A percentile compares a stretch with the other conserved stretches of the same genome.
These are phyloP conservation scores for Sextonia rubra DNA, from an alignment of 164 flowering plant genomes.

Conservation along the genomic window DNA sequence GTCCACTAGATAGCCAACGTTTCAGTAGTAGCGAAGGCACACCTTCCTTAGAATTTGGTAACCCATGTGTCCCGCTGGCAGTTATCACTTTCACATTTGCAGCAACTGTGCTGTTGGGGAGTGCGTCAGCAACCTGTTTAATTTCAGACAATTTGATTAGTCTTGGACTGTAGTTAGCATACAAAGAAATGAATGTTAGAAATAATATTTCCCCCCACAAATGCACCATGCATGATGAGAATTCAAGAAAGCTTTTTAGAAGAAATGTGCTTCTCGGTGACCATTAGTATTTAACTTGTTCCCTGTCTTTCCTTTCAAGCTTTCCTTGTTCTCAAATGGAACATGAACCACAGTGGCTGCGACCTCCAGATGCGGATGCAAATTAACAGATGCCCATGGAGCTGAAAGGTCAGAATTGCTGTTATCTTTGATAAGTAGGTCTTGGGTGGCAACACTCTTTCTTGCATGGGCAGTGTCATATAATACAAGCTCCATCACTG, in stretches of 20 bases:
- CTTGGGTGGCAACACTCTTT: slow-evolving; percentile 26
- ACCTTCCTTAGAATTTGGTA: slow-evolving; percentile 42
- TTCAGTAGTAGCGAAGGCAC: slow-evolving; percentile 72
- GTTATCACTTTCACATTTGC: slow-evolving; percentile 59
- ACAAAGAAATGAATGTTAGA: background rate
- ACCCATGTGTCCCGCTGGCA: slow-evolving; percentile 72
- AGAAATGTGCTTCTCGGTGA: slow-evolving; percentile 19
- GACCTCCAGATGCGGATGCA: slow-evolving; percentile 62
- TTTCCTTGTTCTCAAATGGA: slow-evolving; percentile 63
- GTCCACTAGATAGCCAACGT: slow-evolving; percentile 90
- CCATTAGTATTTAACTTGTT: slow-evolving; percentile 19
- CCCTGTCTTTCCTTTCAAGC: slow-evolving; percentile 43
- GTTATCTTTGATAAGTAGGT: slow-evolving; percentile 14
- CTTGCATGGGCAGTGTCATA: slow-evolving; percentile 64
- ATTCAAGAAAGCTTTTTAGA: background rate
- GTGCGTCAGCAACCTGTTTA: slow-evolving; percentile 4
- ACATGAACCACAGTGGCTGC: slow-evolving; percentile 70
- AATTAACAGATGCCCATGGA: slow-evolving; percentile 45
- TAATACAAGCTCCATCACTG: slow-evolving; percentile 78
- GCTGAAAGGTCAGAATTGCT: slow-evolving; percentile 18
- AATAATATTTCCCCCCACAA: background rate
- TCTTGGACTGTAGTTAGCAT: background rate
- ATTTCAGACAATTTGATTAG: background rate
- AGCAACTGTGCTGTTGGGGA: slow-evolving; percentile 8
- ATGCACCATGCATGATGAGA: background rate